Evolutionary conservation across 768 basidiomycete species (phyloP).

Genomic region (Tricholoma matsutake): DNA sequence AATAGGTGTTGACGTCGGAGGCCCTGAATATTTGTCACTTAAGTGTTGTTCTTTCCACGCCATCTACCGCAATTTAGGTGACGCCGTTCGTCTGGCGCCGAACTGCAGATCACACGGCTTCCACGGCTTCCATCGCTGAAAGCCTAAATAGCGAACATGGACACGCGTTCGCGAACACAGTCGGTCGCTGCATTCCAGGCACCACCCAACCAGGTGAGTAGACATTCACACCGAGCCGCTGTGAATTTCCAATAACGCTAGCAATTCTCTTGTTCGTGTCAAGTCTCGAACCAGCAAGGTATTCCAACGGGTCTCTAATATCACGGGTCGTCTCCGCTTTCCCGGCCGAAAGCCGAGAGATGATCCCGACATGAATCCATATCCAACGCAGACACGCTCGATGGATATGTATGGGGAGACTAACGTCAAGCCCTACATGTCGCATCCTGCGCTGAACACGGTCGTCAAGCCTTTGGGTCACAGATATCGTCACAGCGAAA

Average conservation of each 20-base stretch:
- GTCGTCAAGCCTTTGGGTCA: slow-evolving; percentile 16
- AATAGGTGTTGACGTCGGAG: too few relatives aligned
- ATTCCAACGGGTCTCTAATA: slow-evolving; percentile 36
- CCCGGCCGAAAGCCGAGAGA: slow-evolving; percentile 25
- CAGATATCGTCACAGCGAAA: slow-evolving; percentile 19
- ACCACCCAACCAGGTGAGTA: slow-evolving; percentile 1
- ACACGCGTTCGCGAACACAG: not conserved
- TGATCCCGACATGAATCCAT: slow-evolving; percentile 19
- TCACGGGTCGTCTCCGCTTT: slow-evolving; percentile 35
- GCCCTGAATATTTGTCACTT: not conserved
- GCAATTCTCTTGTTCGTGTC: not conserved
- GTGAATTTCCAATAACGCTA: not conserved
- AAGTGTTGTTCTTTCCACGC: not conserved
- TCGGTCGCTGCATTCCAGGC: not conserved
- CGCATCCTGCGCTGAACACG: slow-evolving; percentile 36
- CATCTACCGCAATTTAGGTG: not conserved
- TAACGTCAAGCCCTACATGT: slow-evolving; percentile 42
- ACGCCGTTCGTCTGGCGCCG: not conserved
- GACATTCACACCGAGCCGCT: not conserved
- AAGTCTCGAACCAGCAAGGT: slow-evolving; percentile 35
- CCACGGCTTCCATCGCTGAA: not conserved
- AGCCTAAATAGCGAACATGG: not conserved
- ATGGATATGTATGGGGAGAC: slow-evolving; percentile 12
- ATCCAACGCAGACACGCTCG: slow-evolving; percentile 28
- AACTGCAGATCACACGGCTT: not conserved